phyloP scores from a whole-genome alignment of 2,329 filamentous ascomycete genomes.

The Sphaceloma murrayae region DNA sequence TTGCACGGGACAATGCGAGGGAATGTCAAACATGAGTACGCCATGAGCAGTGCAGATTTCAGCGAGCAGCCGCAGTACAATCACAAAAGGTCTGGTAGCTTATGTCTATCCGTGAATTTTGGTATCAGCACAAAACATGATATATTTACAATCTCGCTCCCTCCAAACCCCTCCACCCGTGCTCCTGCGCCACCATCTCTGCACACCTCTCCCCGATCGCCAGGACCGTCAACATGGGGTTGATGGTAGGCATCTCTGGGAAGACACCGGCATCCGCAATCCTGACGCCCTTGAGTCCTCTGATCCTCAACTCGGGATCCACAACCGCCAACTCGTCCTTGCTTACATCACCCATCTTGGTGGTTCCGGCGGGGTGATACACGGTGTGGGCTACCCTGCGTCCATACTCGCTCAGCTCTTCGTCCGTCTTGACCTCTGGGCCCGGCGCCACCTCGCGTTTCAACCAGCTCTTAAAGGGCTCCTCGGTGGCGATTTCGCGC shows the following conservation, averaged over 20 bases:
- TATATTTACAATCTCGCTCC: slow-evolving; percentile 41
- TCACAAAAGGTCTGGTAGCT: too few species aligned
- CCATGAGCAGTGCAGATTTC: too few species aligned
- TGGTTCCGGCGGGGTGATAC: slow-evolving; percentile 82
- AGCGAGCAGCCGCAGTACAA: too few species aligned
- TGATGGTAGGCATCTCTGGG: slow-evolving; percentile 76
- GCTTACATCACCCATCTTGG: slow-evolving; percentile 72
- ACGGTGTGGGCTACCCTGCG: slow-evolving; percentile 76
- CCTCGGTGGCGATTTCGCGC: slow-evolving; percentile 64
- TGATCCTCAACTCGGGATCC: slow-evolving; percentile 62
- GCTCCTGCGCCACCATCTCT: slow-evolving; percentile 70
- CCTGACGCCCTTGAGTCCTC: slow-evolving; percentile 61
- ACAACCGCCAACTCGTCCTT: slow-evolving; percentile 68
- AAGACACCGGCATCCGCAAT: slow-evolving; percentile 84
- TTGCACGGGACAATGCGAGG: too few species aligned
- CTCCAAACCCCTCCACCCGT: slow-evolving; percentile 52
- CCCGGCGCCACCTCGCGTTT: slow-evolving; percentile 74
- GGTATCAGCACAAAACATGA: not conserved
- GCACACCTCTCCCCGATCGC: slow-evolving; percentile 74
- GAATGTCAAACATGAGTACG: too few species aligned
- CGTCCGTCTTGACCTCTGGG: slow-evolving; percentile 62
- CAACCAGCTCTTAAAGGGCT: slow-evolving; percentile 74
- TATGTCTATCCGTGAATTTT: too few species aligned
- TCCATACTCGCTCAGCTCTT: slow-evolving; percentile 72
- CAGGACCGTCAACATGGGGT: slow-evolving; percentile 84